Conservation (phyloP, 108 stramenopile species). For the Epithemia pelagica region DNA sequence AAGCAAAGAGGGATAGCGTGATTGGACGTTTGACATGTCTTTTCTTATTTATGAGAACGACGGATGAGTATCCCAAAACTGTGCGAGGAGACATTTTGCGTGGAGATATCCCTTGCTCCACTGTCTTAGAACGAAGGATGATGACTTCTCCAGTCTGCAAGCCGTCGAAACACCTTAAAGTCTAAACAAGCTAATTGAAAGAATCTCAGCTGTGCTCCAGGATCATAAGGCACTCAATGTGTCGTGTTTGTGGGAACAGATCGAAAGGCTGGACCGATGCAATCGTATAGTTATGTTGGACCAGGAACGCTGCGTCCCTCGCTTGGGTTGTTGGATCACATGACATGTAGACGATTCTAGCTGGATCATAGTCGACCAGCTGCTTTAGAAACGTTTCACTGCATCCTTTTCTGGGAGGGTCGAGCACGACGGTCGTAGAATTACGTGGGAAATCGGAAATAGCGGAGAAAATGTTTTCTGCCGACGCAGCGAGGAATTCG, state of each 20-base stretch:
- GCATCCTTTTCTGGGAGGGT: constrained; percentile 95
- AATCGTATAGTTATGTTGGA: constrained; percentile 61
- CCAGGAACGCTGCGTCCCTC: constrained; percentile 82
- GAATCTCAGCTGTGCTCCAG: no score
- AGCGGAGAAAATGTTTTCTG: constrained; percentile 86
- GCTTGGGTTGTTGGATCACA: constrained; percentile 97
- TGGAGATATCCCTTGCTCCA: no score
- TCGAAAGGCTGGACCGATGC: constrained; percentile 89
- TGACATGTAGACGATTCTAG: constrained; percentile 90
- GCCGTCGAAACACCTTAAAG: no score
- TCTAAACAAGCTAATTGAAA: no score
- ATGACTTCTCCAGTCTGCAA: no score
- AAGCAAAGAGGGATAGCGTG: constrained; percentile 90
- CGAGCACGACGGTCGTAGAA: constrained; percentile 89
- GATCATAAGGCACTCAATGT: constrained; percentile 94
- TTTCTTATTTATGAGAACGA: no score
- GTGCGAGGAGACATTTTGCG: no score
- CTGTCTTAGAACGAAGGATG: no score
- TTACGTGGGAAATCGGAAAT: constrained; percentile 61
- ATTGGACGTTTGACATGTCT: no score
- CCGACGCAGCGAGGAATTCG: constrained; percentile 80
- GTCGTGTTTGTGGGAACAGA: constrained; percentile 92
- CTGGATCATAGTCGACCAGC: constrained; percentile 79
- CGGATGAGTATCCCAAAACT: no score
- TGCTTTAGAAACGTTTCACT: constrained; percentile 86